Evolutionary conservation across 106 monocot genomes (phyloP).

Genomic region (Dendrobium chrysotoxum): DNA sequence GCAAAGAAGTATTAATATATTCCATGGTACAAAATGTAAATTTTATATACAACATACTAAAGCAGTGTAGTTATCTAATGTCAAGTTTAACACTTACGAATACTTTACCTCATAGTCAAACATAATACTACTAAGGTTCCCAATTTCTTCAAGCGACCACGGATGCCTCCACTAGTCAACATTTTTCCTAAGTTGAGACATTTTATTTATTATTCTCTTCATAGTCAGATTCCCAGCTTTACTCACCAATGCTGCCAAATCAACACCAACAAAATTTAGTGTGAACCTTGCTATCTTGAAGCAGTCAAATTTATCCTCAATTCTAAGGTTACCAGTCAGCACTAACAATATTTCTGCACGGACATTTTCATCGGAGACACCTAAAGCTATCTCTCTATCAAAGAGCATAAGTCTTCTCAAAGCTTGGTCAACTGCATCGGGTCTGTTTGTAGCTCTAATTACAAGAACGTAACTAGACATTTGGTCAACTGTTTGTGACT

Average conservation of each 20-base stretch:
- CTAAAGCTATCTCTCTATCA: constrained; percentile 70
- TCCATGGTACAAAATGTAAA: not conserved
- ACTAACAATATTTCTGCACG: constrained; percentile 57
- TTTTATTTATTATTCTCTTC: constrained; percentile 67
- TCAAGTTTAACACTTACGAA: not conserved
- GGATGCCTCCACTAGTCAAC: constrained; percentile 63
- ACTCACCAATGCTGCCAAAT: constrained; percentile 71
- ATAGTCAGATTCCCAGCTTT: constrained; percentile 89
- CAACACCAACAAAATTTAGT: constrained; percentile 91
- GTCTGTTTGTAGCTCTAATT: constrained; percentile 95
- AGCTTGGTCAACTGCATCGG: constrained; percentile 86
- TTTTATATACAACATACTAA: not conserved
- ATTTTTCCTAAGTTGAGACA: constrained; percentile 25
- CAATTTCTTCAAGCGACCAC: constrained; percentile 67
- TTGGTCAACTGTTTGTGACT: constrained; percentile 75
- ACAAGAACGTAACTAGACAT: constrained; percentile 80
- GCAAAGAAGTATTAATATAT: not conserved
- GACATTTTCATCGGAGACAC: constrained; percentile 78
- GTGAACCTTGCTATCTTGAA: constrained; percentile 78
- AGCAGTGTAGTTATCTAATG: not conserved
- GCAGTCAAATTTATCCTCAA: constrained; percentile 61
- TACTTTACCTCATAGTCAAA: constrained; percentile 80
- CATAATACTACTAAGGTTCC: constrained; percentile 59
- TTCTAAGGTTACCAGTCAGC: constrained; percentile 40
- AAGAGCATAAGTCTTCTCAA: constrained; percentile 77